Evolutionary conservation across 768 basidiomycete genomes (phyloP), one percentile per base, ranked within the genome.

Genomic region (Xanthoconium stramineum): DNA sequence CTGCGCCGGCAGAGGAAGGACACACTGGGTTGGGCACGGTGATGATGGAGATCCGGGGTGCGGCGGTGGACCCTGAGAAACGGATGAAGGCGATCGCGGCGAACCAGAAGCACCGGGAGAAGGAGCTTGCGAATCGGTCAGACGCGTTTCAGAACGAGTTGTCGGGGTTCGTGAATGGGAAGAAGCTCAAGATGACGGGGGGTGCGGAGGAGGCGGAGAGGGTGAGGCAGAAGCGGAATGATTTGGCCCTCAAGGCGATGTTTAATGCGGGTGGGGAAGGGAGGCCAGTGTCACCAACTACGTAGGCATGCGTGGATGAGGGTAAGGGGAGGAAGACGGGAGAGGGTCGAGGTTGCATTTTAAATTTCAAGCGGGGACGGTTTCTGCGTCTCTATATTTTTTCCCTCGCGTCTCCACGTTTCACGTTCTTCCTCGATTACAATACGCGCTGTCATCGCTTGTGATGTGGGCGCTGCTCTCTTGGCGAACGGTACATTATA

Each of bases 111-210:
- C 83, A 77, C 58, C 74, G 96, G 51, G 82, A 92, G 74, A 84
- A 82, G 72, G 90, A 94, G 69, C 74, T 87, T 19, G 85, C 84
- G 20, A 77, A 70, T 47, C 79, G 83, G 55, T 81, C 87, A 43
- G 93, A 97, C 70, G 93, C 91, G 61, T 85, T 98, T 72, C 83
- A 92, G 62, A 77, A 80, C 14, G 96, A 98, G 76, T 68, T 99
- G 62, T 72, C 75, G 44, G 92, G 89, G 5, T 98, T 98, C 72
- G 94, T 99, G 50, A 80, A 76, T 5, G 83, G 85, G 58, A 90
- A 89, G 79, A 94, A 89, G 75, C 74, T 99, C 70, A 91, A 85
- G 79, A 88, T 94, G 90, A 99, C 95, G 17, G 96, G 95, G 29
- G 95, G 94, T 14, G 89, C 92, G 24, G 92, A 95, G 71, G 93